Evolutionary conservation across 108 stramenopile species (phyloP), one percentile per base, ranked within the genome.

Genomic region (Fistulifera pelliculosa): DNA sequence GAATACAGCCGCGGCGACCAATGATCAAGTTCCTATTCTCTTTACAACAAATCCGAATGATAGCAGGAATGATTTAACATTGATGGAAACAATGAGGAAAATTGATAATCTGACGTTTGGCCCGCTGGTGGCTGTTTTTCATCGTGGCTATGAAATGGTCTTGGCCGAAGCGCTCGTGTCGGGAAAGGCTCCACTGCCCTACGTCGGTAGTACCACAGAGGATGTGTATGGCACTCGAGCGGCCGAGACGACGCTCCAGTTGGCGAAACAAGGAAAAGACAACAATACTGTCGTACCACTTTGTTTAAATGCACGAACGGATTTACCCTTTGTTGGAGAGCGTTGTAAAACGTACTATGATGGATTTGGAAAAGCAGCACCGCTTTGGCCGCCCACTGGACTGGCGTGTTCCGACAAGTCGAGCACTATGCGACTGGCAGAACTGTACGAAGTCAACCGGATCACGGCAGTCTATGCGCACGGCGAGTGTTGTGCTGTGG

Each of bases 241-340:
- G 6, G 50, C 25, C 24, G 26, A 27, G 4, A 51, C 21, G 21
- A 51, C 50, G n/a, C 50, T 51, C 4, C 50, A 51, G 19, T 18
- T 51, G 2, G 15, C 21, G 11, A 51, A 27, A 5, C 19, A 21
- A 45, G 44, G 19, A 45, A 19, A 17, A 11, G 19, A 17, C 7
- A 10, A 22, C 3, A 47, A 18, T 6, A 11, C 3, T 22, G 44
- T 22, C 2, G 22, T 28, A 11, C 7, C 50, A 27, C 50, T 51
- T 7, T 51, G 50, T 51, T 51, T 51, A 5, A 51, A 51, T 51
- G 50, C 25, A 6, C 24, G 50, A 27, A 16, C 50, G 23, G 50
- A 51, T 22, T 18, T 51, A 16, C 17, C 50, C 3, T 51, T 27
- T 22, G 27, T 51, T 28, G 27, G 27, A 7, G 25, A 27, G 23